A percentile compares a stretch with the other conserved stretches of the same genome.
Conservation (phyloP, 768 basidiomycete species). For the Pisolithus microcarpus region DNA sequence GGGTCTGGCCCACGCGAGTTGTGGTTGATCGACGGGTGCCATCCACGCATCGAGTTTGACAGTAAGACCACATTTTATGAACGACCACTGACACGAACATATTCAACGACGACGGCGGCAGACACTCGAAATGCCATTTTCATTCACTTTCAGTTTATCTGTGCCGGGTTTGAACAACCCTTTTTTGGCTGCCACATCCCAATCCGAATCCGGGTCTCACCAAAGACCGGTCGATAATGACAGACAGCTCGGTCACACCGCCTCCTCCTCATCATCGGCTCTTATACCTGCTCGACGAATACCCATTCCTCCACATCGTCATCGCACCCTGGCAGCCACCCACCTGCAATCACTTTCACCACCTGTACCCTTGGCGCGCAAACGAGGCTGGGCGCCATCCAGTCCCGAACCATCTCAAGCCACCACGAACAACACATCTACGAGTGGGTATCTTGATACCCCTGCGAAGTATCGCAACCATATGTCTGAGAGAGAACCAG, state of each 20-base stretch:
- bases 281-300: conserved; percentile 12
- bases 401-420: conserved; percentile 50
- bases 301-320: conserved; percentile 13
- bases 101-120: conserved; percentile 12
- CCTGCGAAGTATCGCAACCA: conserved; percentile 51
- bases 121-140: conserved; percentile 43
- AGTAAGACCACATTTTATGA: no score
- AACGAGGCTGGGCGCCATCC: conserved; percentile 70
- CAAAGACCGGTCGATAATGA: conserved; percentile 22
- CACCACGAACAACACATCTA: conserved; percentile 44
- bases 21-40: no score
- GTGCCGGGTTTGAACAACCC: conserved; percentile 65
- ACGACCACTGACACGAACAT: not conserved
- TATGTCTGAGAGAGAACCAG: conserved; percentile 23
- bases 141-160: conserved; percentile 64
- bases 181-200: conserved; percentile 33
- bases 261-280: not conserved
- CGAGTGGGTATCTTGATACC: conserved; percentile 62
- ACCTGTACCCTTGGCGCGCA: conserved; percentile 39
- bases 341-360: conserved; percentile 21
- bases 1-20: no score
- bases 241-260: conserved; percentile 3
- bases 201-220: conserved; percentile 10
- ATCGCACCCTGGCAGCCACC: conserved; percentile 13
- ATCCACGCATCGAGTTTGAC: no score